A percentile compares a stretch with the other conserved stretches of the same genome.
These are phyloP conservation scores for Phylloporus arenicola DNA, from an alignment of 768 basidiomycete species.

Conservation along the genomic window DNA sequence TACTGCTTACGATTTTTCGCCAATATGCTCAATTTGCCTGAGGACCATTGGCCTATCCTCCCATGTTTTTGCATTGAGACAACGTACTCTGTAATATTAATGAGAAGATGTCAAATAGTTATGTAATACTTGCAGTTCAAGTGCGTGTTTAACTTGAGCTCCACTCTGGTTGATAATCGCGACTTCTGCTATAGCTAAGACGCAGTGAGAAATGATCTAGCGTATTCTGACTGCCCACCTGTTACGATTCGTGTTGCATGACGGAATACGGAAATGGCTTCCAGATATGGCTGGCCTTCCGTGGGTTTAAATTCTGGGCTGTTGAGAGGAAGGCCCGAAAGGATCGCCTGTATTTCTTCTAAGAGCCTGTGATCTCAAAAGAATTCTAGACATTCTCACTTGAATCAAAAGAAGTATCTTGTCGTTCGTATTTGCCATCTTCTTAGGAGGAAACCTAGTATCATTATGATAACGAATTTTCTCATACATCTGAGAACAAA, in stretches of 20 bases:
- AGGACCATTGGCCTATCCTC: constrained; percentile 82
- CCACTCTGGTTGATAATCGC: constrained; percentile 63
- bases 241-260: constrained; percentile 70
- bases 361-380: neutral
- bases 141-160: constrained; percentile 59
- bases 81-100: constrained; percentile 51
- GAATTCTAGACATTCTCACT: constrained; percentile 31
- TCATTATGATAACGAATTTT: constrained; percentile 67
- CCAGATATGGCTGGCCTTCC: constrained; percentile 69
- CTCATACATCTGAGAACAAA: constrained; percentile 46
- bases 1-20: constrained; percentile 76
- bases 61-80: constrained; percentile 83
- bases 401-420: constrained; percentile 82
- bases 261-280: constrained; percentile 66
- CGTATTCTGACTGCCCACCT: constrained; percentile 39
- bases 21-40: constrained; percentile 84
- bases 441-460: constrained; percentile 72
- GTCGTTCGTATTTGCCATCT: constrained; percentile 63
- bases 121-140: constrained; percentile 60
- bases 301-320: constrained; percentile 61
- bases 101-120: neutral
- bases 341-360: constrained; percentile 49
- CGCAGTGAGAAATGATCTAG: constrained; percentile 3
- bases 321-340: constrained; percentile 66
- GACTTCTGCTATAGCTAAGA: constrained; percentile 70